Evolutionary conservation across 495 filamentous ascomycete species (phyloP), one percentile per base, ranked within the genome.

Genomic region (Bryoglossum gracile): DNA sequence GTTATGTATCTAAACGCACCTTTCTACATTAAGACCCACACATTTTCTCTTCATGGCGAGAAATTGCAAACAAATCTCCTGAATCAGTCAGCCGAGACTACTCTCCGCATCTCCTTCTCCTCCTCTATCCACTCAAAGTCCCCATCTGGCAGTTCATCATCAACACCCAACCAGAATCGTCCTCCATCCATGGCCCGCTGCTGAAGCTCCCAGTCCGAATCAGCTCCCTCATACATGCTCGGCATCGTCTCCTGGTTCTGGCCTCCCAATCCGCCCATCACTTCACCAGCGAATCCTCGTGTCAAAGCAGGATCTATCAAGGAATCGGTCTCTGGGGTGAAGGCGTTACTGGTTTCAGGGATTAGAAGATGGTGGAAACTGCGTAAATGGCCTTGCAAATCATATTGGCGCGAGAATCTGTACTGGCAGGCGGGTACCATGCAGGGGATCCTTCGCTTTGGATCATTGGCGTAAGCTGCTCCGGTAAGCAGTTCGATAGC

Each of bases 141-240:
- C 17, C 55, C 51, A 56, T 39, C 54, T 50, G 11, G 44, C 16
- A 23, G 3, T 4, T 14, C 14, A 5, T 49, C 42, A 17, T 52
- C 53, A 14, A 26, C 63, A 37, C 67, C 69, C 37, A 70, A 52
- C 72, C 71, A 74, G 59, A 76, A 73, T 8, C 62, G 36, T 0
- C 56, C 65, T 14, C 63, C 63, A n/a, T 56, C 50, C 10, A 56
- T 24, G n/a, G 58, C 61, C 17, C 60, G 55, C 0, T 33, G 40
- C 32, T 51, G 25, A 28, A 48, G 38, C 3, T 53, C 51, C 28
- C 50, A 56, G 24, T 59, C 47, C 8, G 58, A 45, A n/a, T 64
- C 56, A 8, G 38, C 55, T 16, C 47, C 38, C 26, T 24, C 35
- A 19, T 38, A 32, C 5, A 22, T 40, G 32, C 18, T 19, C 16